phyloP scores from a whole-genome alignment of 1,284 basidiomycete genomes.

The Athelia sp. region DNA sequence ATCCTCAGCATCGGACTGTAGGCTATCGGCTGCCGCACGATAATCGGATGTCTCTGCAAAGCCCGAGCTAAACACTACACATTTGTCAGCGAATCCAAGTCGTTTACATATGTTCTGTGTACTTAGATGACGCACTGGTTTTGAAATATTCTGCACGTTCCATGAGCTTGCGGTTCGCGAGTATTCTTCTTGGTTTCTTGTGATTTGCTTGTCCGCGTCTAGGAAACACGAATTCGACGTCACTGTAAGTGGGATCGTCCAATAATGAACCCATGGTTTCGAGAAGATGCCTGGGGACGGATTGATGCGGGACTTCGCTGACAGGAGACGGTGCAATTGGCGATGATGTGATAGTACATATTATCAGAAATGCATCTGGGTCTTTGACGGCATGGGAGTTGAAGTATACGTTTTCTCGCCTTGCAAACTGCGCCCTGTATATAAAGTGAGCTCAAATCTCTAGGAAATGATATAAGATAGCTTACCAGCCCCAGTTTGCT shows the following conservation, averaged over 20 bases:
- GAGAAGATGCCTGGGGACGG: constrained; percentile 58
- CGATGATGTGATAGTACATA: constrained; percentile 74
- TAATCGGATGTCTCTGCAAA: constrained; percentile 44
- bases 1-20: constrained; percentile 17
- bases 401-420: constrained; percentile 70
- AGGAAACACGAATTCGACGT: constrained; percentile 75
- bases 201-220: constrained; percentile 33
- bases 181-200: constrained; percentile 44
- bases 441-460: constrained; percentile 8
- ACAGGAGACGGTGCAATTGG: constrained; percentile 48
- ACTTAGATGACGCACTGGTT: constrained; percentile 38
- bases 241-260: constrained; percentile 78
- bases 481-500: constrained; percentile 81
- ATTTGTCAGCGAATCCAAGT: not conserved
- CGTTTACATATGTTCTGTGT: constrained; percentile 5
- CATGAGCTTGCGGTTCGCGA: constrained; percentile 66
- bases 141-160: constrained; percentile 73
- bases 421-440: constrained; percentile 73
- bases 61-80: constrained; percentile 63
- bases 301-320: constrained; percentile 39
- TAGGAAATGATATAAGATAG: constrained; percentile 5
- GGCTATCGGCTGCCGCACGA: constrained; percentile 9
- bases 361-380: constrained; percentile 68
- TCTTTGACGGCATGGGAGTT: constrained; percentile 48
- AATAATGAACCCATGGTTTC: constrained; percentile 70